phyloP scores from a whole-genome alignment of 805 yeast genomes.

The Myxozyma melibiosi region DNA sequence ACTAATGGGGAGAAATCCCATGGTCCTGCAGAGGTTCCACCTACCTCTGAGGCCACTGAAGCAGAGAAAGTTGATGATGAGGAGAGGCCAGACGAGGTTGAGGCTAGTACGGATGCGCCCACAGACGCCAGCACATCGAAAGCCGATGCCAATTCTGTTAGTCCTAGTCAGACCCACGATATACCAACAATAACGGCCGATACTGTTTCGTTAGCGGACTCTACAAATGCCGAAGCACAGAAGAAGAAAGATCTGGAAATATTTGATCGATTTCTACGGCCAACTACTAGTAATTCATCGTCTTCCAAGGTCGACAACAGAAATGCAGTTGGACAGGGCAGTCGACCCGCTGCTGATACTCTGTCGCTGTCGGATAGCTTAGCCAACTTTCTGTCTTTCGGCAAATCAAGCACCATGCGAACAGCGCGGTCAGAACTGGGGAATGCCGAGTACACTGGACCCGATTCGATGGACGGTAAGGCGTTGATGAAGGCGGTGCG shows the following conservation, averaged over 20 bases:
- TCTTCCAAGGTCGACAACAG: slow-evolving; percentile 5
- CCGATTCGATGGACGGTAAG: slow-evolving; percentile 20
- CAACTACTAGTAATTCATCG: slow-evolving; percentile 8
- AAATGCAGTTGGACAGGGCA: background rate
- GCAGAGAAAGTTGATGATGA: background rate
- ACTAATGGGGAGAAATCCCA: background rate
- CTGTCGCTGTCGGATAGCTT: slow-evolving; percentile 22
- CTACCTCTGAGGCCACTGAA: background rate
- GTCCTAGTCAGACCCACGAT: background rate
- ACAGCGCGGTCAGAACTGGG: slow-evolving; percentile 14
- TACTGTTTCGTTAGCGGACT: slow-evolving; percentile 13
- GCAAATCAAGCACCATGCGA: slow-evolving; percentile 12
- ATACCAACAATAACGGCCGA: background rate
- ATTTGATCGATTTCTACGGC: slow-evolving; percentile 29
- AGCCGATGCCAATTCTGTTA: too few species aligned
- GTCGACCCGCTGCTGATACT: slow-evolving; percentile 15
- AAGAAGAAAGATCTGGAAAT: slow-evolving; percentile 22
- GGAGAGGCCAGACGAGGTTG: too few species aligned
- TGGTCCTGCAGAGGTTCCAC: background rate
- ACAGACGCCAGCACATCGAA: too few species aligned
- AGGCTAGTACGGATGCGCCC: too few species aligned
- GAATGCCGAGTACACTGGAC: slow-evolving; percentile 1
- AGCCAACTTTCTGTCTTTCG: slow-evolving; percentile 26
- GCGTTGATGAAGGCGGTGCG: slow-evolving; percentile 35
- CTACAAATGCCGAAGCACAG: slow-evolving; percentile 12